These are phyloP conservation scores for Chrysanthemum seticuspe DNA, from an alignment of 129 eudicot species.

Conservation along the genomic window DNA sequence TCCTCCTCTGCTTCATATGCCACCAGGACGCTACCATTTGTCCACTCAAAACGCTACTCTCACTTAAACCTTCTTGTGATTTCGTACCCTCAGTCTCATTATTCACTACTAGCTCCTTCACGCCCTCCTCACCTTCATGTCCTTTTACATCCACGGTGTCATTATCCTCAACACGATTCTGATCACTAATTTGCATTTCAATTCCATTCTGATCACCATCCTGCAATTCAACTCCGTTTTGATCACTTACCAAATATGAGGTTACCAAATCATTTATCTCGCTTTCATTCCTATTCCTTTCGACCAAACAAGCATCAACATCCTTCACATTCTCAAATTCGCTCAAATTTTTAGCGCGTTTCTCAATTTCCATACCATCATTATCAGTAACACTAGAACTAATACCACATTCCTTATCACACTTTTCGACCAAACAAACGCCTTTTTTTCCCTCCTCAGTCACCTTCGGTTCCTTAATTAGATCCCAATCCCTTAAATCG, in stretches of 20 bases:
- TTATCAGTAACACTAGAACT: background rate
- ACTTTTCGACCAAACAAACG: slow-evolving; percentile 1
- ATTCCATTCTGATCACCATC: background rate
- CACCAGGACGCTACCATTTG: slow-evolving; percentile 58
- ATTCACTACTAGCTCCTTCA: slow-evolving; percentile 28
- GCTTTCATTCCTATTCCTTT: slow-evolving; percentile 20
- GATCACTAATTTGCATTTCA: background rate
- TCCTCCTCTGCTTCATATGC: slow-evolving; percentile 54
- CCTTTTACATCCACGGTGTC: slow-evolving; percentile 22
- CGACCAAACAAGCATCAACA: slow-evolving; percentile 17
- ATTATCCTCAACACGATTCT: background rate
- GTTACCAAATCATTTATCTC: slow-evolving; percentile 6
- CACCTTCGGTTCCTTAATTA: background rate
- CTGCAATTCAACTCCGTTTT: background rate
- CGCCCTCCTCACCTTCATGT: slow-evolving; percentile 26
- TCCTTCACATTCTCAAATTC: slow-evolving; percentile 23
- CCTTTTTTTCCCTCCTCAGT: slow-evolving; percentile 19
- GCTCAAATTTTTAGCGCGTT: slow-evolving; percentile 5
- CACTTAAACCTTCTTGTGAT: slow-evolving; percentile 26
- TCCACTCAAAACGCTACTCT: slow-evolving; percentile 28
- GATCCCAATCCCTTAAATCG: background rate
- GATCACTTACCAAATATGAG: slow-evolving; percentile 17
- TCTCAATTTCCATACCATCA: slow-evolving; percentile 28
- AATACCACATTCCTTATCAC: slow-evolving; percentile 2
- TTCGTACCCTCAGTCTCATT: slow-evolving; percentile 26